Conservation (phyloP, 2,329 filamentous ascomycete species). For the Colletotrichum lini region DNA sequence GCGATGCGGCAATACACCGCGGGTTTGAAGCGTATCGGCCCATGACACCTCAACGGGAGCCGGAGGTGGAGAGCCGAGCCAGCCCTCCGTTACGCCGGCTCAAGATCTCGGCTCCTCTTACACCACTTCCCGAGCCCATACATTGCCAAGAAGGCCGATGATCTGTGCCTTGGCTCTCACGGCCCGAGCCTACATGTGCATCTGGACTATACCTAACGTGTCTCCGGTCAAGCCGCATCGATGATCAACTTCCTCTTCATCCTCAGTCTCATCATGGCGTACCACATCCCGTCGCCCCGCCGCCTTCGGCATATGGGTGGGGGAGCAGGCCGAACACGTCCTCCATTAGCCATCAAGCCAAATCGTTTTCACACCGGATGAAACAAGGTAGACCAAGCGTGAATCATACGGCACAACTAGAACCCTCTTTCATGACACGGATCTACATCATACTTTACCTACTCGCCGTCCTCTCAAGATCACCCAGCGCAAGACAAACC, state of each 20-base stretch:
- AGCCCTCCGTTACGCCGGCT: no score
- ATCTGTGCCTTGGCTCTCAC: background rate
- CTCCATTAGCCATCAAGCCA: background rate
- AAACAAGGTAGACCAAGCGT: background rate
- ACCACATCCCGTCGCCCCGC: background rate
- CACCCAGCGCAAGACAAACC: background rate
- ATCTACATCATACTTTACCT: background rate
- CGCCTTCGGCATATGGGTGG: background rate
- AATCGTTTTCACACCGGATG: no score
- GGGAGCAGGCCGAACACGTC: background rate
- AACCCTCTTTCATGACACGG: background rate
- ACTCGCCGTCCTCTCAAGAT: background rate
- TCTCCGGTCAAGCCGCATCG: background rate
- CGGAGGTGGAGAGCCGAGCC: constrained; percentile 19
- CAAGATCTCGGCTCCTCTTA: background rate
- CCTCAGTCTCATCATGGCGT: background rate
- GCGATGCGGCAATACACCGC: no score
- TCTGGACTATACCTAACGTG: background rate
- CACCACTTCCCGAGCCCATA: constrained; percentile 3
- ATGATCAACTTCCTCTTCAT: background rate
- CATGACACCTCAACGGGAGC: background rate
- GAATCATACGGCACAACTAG: background rate
- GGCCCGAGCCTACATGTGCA: background rate
- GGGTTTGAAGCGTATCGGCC: no score
- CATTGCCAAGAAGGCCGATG: background rate